Percentiles rank a stretch among this genome's conserved stretches.
Conservation (phyloP, 208 protist species). For the Wallacemonas sp. region DNA sequence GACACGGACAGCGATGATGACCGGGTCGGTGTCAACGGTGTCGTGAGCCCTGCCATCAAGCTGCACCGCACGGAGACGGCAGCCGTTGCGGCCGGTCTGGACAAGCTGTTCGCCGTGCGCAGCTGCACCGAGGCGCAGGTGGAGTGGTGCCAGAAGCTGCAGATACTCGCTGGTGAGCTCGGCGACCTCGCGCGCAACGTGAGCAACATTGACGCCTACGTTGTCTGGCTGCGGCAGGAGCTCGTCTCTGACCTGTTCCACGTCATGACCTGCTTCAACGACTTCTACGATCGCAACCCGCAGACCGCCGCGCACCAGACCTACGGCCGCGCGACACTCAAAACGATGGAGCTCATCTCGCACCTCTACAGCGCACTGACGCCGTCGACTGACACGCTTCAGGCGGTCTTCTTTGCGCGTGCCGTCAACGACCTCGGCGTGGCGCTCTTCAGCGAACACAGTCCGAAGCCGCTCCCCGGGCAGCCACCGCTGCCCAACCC, state of each 20-base stretch:
- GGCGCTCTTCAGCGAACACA: slow-evolving; percentile 70
- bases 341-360: slow-evolving; percentile 77
- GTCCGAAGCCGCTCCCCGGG: slow-evolving; percentile 51
- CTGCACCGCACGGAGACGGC: slow-evolving; percentile 66
- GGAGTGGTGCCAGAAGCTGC: slow-evolving; percentile 78
- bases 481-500: slow-evolving; percentile 44
- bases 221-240: slow-evolving; percentile 77
- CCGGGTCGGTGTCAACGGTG: slow-evolving; percentile 12
- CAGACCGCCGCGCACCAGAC: slow-evolving; percentile 61
- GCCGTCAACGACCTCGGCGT: slow-evolving; percentile 74
- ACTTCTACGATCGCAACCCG: slow-evolving; percentile 60
- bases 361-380: slow-evolving; percentile 73
- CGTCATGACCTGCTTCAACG: slow-evolving; percentile 76
- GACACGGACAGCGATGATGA: slow-evolving; percentile 21
- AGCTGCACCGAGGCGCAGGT: slow-evolving; percentile 80
- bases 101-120: slow-evolving; percentile 64
- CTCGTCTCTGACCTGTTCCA: slow-evolving; percentile 79
- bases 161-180: slow-evolving; percentile 62
- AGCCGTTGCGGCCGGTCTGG: slow-evolving; percentile 68
- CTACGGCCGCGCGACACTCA: slow-evolving; percentile 70
- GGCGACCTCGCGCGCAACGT: slow-evolving; percentile 45
- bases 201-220: slow-evolving; percentile 69
- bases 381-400: slow-evolving; percentile 63
- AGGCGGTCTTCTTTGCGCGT: slow-evolving; percentile 68
- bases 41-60: slow-evolving; percentile 27